Conservation (phyloP, 1,139 yeast genomes). For the Yamadazyma sp. region DNA sequence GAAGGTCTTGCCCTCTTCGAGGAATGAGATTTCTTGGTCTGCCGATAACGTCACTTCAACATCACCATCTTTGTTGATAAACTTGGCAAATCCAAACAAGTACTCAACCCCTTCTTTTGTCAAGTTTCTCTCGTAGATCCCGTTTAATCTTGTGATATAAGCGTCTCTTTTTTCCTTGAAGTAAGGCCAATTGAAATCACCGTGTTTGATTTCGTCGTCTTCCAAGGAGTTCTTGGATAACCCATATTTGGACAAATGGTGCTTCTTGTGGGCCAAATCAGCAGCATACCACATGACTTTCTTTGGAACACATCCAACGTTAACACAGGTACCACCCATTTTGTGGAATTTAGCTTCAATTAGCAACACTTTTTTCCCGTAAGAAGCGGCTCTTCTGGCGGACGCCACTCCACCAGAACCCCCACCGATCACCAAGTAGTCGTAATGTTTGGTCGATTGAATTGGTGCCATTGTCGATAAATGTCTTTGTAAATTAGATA, state of each 20-base stretch:
- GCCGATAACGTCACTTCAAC: slow-evolving; percentile 67
- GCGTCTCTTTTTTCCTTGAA: slow-evolving; percentile 91
- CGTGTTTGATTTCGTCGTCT: slow-evolving; percentile 49
- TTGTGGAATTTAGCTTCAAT: slow-evolving; percentile 67
- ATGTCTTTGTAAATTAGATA: slow-evolving; percentile 25
- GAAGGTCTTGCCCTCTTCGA: slow-evolving; percentile 27
- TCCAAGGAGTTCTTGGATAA: slow-evolving; percentile 46
- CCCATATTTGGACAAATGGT: slow-evolving; percentile 80
- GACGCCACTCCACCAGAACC: slow-evolving; percentile 99
- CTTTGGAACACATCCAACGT: slow-evolving; percentile 98
- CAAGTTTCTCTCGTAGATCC: slow-evolving; percentile 87
- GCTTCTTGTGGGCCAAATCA: slow-evolving; percentile 74
- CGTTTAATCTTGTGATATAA: slow-evolving; percentile 80
- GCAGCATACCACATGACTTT: slow-evolving; percentile 98
- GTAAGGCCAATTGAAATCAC: slow-evolving; percentile 73
- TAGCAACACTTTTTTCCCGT: slow-evolving; percentile 85
- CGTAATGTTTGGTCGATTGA: slow-evolving; percentile 55
- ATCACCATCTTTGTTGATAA: slow-evolving; percentile 60
- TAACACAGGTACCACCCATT: slow-evolving; percentile 98
- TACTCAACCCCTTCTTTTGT: slow-evolving; percentile 85
- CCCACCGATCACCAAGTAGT: slow-evolving; percentile 94
- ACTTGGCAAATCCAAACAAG: slow-evolving; percentile 84
- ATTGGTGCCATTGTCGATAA: slow-evolving; percentile 53
- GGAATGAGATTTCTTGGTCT: slow-evolving; percentile 41
- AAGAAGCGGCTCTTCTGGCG: slow-evolving; percentile 91